Base-by-base conservation (phyloP, 768 basidiomycete species). In the Lactifluus echinatus region DNA sequence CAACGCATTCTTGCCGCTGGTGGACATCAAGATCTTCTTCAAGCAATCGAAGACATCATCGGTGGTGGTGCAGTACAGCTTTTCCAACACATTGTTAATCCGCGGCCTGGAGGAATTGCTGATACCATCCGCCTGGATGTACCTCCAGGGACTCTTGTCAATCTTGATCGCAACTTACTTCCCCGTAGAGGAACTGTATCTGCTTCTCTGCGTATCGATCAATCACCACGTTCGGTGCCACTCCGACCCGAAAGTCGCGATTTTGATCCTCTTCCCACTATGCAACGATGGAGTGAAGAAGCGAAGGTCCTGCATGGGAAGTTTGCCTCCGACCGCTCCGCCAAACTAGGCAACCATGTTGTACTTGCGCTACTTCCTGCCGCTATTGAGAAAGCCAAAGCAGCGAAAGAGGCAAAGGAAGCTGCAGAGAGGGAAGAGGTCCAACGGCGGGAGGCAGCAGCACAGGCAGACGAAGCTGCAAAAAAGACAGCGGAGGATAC, bases 261-360 rank as follows among this genome's bases (percentile, higher is more conserved):
- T 44, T 84, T 92, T 48, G 84, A 88, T 31, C 91, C 93, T 1
- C 72, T 90, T 53, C 75, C 88, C 10, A 95, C 93, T 1, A 67
- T 85, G 29, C 88, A 91, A 65, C 81, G 94, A 56, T 97, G 94
- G 94, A 74, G 80, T 1, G 93, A 95, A 67, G 93, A 95, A 69
- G 83, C 81, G 59, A 89, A 87, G 66, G 83, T 89, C 31, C 72
- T 89, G 23, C 84, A 92, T 56, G 85, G 88, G 15, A 83, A 83
- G 61, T 86, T 87, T 57, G 80, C 84, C 8, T 69, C 77, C 11
- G 84, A 88, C 56, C 79, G 91, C 19, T 75, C 82, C 19, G 75
- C 70, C 23, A 88, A 82, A 63, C 66, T 96, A 14, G 73, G 76
- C 26, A 85, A 86, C 63, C 89, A 93, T 65, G 73, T 92, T 46